Conservation (phyloP, 202 grass and related monocot genomes). For the Zoysia matrella region DNA sequence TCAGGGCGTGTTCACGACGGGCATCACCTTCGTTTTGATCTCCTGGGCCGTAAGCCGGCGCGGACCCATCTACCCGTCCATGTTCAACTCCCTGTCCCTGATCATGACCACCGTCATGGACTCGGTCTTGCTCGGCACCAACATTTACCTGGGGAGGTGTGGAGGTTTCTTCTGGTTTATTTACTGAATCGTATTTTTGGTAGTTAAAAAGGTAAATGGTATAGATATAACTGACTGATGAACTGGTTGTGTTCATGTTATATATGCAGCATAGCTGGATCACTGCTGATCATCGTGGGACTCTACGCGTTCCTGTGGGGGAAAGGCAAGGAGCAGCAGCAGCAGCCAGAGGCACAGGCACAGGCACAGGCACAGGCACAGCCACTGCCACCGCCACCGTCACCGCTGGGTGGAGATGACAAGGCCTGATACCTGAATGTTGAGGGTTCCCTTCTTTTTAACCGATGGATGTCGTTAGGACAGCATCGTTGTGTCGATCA, state of each 20-base stretch:
- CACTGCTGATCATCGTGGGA: slow-evolving; percentile 38
- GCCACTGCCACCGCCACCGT: too few species aligned
- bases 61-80: slow-evolving; percentile 49
- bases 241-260: background rate
- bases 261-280: slow-evolving; percentile 36
- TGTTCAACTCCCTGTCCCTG: slow-evolving; percentile 57
- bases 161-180: background rate
- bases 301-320: slow-evolving; percentile 60
- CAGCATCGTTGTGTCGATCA: too few species aligned
- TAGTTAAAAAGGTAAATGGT: too few species aligned
- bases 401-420: too few species aligned
- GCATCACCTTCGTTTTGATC: slow-evolving; percentile 41
- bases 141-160: slow-evolving; percentile 43
- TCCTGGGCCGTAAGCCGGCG: slow-evolving; percentile 39
- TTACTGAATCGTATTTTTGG: too few species aligned
- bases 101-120: slow-evolving; percentile 36
- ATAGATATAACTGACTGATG: too few species aligned
- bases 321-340: slow-evolving; percentile 37
- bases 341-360: too few species aligned
- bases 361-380: too few species aligned
- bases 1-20: slow-evolving; percentile 50
- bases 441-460: too few species aligned
- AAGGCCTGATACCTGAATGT: too few species aligned
- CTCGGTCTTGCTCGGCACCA: slow-evolving; percentile 32
- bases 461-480: too few species aligned